Evolutionary conservation across 768 basidiomycete species (phyloP), one percentile per base, ranked within the genome.

Genomic region (Mycena galopus): DNA sequence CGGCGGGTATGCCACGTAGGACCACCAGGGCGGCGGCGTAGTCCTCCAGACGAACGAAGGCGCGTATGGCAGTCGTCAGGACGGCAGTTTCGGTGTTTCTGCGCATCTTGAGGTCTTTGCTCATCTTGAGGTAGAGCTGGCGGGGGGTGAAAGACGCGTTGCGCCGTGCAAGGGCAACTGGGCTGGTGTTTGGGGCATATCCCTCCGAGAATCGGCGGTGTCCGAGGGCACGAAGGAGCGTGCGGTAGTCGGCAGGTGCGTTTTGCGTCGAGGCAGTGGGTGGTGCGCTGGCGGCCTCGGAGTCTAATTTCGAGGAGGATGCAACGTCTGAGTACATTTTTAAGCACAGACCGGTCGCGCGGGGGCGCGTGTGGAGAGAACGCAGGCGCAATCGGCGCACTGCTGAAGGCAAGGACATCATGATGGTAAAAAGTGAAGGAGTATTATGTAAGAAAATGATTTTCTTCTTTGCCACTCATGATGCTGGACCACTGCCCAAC

Each of bases 11-110:
- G 3, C 8, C 44, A 21, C 21, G 60, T 30, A 62, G 60, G 9
- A 35, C 51, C 4, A 63, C 56, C 11, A 55, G 51, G 16, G 64
- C 51, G 12, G 53, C 64, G 23, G 53, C 64, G 35, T 65, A 65
- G 51, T 65, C 64, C 35, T 42, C 51, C 37, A 42, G 7, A 7
- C 53, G 51, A 7, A 44, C 37, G 33, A 56, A 66, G 11, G 65
- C 30, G 39, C 53, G 53, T 39, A 66, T 19, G 11, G 65, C 55
- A 23, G 50, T 44, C 30, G 62, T 53, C n/a, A 59, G 35, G 10
- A 59, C 12, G 33, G 30, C 56, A 33, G 21, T n/a, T 16, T 58
- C 56, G 32, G 56, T 32, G 21, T 5, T 11, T 8, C 11, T 9
- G n/a, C 30, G 32, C 30, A n/a, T n/a, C 11, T 47, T 47, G 56